A percentile compares a stretch with the other conserved stretches of the same genome.
phyloP scores from a whole-genome alignment of 2,329 filamentous ascomycete species.

The Neonectria punicea region DNA sequence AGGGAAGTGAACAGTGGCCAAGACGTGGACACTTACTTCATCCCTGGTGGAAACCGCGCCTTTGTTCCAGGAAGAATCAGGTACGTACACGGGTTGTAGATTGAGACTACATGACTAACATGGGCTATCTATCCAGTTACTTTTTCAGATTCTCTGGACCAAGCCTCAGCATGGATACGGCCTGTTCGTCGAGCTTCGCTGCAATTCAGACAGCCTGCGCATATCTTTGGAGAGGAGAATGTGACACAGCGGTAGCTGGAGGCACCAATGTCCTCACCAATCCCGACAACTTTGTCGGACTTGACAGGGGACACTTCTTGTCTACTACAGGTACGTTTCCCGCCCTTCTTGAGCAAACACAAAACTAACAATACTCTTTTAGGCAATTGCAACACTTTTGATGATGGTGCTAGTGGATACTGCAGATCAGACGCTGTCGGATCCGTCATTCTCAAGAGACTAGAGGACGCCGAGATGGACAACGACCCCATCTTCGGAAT shows the following conservation, averaged over 20 bases:
- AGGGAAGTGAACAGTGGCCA: conserved; percentile 79
- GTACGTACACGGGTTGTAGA: conserved; percentile 4
- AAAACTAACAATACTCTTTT: not conserved
- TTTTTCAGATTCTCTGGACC: conserved; percentile 79
- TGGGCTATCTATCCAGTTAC: conserved; percentile 62
- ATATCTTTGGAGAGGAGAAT: conserved; percentile 71
- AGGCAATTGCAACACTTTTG: conserved; percentile 71
- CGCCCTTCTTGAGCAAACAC: not conserved
- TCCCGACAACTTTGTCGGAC: conserved; percentile 72
- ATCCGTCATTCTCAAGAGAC: conserved; percentile 79
- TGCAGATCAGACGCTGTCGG: conserved; percentile 83
- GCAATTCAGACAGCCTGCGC: conserved; percentile 71
- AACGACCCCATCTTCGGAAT: conserved; percentile 37
- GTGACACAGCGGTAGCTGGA: conserved; percentile 73
- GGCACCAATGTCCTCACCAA: conserved; percentile 74
- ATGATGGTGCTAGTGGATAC: conserved; percentile 84
- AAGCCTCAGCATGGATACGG: conserved; percentile 77
- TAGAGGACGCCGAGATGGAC: conserved; percentile 32
- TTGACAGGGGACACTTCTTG: conserved; percentile 73
- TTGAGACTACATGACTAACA: not conserved
- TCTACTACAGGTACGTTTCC: conserved; percentile 50
- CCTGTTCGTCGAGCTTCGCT: conserved; percentile 77
- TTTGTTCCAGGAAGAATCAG: conserved; percentile 37
- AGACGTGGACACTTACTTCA: conserved; percentile 70
- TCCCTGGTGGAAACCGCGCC: conserved; percentile 51